These are phyloP conservation scores for Penicillium atrosanguineum DNA, from an alignment of 495 filamentous ascomycete genomes.

Conservation along the genomic window DNA sequence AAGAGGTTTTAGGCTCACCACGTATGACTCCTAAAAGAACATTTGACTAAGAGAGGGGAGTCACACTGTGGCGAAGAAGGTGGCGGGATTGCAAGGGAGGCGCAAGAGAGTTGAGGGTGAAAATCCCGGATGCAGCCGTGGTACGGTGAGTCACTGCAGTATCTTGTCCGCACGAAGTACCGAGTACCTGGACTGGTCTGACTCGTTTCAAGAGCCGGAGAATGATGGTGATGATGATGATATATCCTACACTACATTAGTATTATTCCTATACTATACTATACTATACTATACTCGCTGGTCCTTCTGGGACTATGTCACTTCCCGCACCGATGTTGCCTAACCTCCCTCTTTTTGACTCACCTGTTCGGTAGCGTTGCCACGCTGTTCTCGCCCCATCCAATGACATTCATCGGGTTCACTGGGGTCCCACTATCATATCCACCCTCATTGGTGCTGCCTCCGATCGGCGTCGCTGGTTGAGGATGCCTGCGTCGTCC, in stretches of 20 bases:
- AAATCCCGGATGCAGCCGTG: conserved; percentile 12
- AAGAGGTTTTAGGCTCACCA: conserved; percentile 10
- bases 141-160: conserved; percentile 8
- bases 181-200: no score
- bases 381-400: conserved; percentile 21
- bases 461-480: conserved; percentile 12
- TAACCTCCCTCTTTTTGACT: background rate
- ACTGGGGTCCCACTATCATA: background rate
- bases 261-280: background rate
- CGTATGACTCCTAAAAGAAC: conserved; percentile 14
- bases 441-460: conserved; percentile 12
- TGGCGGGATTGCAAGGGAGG: conserved; percentile 24
- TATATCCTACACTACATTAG: background rate
- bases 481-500: conserved; percentile 9
- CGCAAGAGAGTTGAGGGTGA: conserved; percentile 6
- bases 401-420: conserved; percentile 10
- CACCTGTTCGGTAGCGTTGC: conserved; percentile 10
- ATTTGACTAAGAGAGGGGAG: conserved; percentile 15
- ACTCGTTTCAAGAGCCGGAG: no score
- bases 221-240: background rate
- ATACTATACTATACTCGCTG: background rate
- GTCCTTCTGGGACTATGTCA: background rate
- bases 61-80: conserved; percentile 25
- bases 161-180: background rate
- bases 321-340: background rate